A percentile compares a stretch with the other conserved stretches of the same genome.
Evolutionary conservation across 1,284 basidiomycete genomes (phyloP).

Genomic region (Malassezia slooffiae): DNA sequence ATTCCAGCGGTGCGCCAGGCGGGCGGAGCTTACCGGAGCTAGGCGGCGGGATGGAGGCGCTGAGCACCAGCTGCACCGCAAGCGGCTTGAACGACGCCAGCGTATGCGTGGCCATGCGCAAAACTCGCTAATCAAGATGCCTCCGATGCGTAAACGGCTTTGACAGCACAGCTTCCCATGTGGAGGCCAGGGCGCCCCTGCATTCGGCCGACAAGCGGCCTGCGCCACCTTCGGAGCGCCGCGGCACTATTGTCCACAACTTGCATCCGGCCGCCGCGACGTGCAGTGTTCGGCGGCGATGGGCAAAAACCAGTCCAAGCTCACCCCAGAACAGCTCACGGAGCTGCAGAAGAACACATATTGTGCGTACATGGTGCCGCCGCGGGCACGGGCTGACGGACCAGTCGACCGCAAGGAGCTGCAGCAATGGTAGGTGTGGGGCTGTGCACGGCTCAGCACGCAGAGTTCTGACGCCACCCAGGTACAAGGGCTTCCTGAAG

Average conservation of each 20-base stretch:
- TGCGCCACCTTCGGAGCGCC: no score
- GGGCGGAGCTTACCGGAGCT: slow-evolving; percentile 3
- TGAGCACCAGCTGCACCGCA: slow-evolving; percentile 11
- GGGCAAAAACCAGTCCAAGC: slow-evolving; percentile 96
- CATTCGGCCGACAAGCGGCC: no score
- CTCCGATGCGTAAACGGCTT: no score
- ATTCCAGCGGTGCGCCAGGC: neutral
- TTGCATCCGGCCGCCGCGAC: no score
- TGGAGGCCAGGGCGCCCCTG: no score
- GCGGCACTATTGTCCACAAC: no score
- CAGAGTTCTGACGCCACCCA: neutral
- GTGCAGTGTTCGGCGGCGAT: slow-evolving; percentile 46
- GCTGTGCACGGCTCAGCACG: neutral
- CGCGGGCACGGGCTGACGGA: slow-evolving; percentile 1
- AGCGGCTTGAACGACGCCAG: slow-evolving; percentile 10
- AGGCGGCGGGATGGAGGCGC: slow-evolving; percentile 5
- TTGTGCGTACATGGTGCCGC: slow-evolving; percentile 62
- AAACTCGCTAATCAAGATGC: no score
- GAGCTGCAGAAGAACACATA: slow-evolving; percentile 98
- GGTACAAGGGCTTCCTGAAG: slow-evolving; percentile 94
- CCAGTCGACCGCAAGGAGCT: slow-evolving; percentile 98
- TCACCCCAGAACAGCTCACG: slow-evolving; percentile 83
- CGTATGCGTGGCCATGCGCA: slow-evolving; percentile 1
- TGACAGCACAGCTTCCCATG: no score
- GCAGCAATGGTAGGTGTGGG: slow-evolving; percentile 69